phyloP scores from a whole-genome alignment of 176 grass and related monocot species.

The Aechmea fasciata region DNA sequence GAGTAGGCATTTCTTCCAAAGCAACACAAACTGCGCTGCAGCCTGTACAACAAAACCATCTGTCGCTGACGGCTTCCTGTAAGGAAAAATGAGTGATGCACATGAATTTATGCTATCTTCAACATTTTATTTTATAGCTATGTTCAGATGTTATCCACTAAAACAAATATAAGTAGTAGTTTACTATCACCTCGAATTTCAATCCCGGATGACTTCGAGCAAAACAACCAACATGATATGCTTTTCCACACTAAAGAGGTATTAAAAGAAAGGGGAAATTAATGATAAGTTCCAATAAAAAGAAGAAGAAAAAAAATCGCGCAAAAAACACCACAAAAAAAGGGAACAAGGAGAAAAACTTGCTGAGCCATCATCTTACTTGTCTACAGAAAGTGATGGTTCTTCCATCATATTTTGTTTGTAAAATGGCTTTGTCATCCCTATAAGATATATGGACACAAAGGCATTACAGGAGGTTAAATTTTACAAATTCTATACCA shows the following conservation, averaged over 20 bases:
- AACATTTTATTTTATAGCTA: neutral
- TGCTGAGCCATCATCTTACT: constrained; percentile 25
- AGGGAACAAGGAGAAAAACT: constrained; percentile 12
- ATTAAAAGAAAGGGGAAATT: constrained; percentile 16
- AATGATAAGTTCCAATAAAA: neutral
- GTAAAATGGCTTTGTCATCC: constrained; percentile 22
- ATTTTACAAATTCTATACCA: constrained; percentile 20
- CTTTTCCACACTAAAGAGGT: constrained; percentile 55
- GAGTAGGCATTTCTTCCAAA: constrained; percentile 4
- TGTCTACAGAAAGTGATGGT: constrained; percentile 73
- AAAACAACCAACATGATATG: constrained; percentile 62
- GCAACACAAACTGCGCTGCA: neutral
- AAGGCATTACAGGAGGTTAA: constrained; percentile 16
- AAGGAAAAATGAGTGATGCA: neutral
- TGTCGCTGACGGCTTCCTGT: neutral
- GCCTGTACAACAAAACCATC: neutral
- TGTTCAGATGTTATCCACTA: neutral
- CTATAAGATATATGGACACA: constrained; percentile 24
- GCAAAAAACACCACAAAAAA: constrained; percentile 3
- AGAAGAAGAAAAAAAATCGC: constrained; percentile 20
- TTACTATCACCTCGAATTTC: constrained; percentile 22
- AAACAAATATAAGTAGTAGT: constrained; percentile 19
- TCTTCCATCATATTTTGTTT: constrained; percentile 19
- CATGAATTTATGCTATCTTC: neutral
- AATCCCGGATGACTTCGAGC: constrained; percentile 11